Conservation (phyloP, 2,329 filamentous ascomycete genomes). For the Byssoonygena ceratinophila region DNA sequence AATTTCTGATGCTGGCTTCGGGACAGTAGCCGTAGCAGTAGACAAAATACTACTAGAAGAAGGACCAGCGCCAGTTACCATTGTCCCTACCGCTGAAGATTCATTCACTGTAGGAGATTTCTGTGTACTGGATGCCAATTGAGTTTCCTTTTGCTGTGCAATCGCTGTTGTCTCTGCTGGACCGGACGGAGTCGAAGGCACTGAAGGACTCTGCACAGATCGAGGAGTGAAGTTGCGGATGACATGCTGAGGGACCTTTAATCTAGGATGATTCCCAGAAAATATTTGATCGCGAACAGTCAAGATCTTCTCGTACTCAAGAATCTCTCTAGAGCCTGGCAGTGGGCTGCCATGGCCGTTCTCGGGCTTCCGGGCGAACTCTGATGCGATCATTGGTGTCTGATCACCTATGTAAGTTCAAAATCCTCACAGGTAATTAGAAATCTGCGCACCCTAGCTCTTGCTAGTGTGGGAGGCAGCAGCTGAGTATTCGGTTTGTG, state of each 20-base stretch:
- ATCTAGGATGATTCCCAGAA: conserved; percentile 55
- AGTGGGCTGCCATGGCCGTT: conserved; percentile 22
- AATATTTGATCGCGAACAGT: conserved; percentile 70
- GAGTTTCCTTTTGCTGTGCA: conserved; percentile 3
- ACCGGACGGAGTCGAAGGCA: conserved; percentile 19
- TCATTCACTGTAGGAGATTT: conserved; percentile 5
- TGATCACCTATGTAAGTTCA: not conserved
- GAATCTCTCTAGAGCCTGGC: conserved; percentile 45
- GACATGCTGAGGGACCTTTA: conserved; percentile 48
- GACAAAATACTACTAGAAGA: conserved; percentile 19
- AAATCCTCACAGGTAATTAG: conserved; percentile 1
- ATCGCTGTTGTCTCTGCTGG: conserved; percentile 6
- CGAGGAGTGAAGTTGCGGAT: conserved; percentile 33
- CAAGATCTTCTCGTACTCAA: conserved; percentile 70
- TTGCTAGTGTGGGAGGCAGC: conserved; percentile 15
- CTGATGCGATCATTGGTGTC: conserved; percentile 19
- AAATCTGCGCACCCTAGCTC: not conserved
- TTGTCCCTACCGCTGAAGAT: conserved; percentile 16
- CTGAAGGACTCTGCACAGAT: conserved; percentile 26
- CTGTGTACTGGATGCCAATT: not conserved
- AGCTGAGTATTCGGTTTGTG: not conserved
- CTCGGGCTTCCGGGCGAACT: conserved; percentile 17
- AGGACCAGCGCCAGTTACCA: conserved; percentile 16
- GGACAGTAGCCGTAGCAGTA: conserved; percentile 19
- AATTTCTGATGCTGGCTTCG: conserved; percentile 54